Evolutionary conservation across 768 basidiomycete genomes (phyloP).

Genomic region (Russula sp.): DNA sequence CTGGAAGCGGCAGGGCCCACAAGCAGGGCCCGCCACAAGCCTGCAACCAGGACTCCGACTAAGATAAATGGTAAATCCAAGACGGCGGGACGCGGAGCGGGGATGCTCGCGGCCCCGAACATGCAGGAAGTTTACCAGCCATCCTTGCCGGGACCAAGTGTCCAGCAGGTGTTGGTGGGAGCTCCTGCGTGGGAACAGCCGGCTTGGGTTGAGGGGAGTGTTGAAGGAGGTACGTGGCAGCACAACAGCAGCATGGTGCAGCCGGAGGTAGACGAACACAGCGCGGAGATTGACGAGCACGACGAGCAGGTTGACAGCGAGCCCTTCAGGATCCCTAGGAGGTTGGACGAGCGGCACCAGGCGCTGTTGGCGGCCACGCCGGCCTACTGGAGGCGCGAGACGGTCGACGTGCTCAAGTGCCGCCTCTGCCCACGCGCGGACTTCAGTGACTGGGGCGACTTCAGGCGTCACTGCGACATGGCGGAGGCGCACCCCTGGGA

Average conservation of each 20-base stretch:
- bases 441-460: neutral
- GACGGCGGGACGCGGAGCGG: slow-evolving; percentile 3
- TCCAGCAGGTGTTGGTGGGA: neutral
- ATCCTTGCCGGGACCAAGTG: neutral
- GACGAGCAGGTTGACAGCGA: neutral
- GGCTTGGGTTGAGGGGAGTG: neutral
- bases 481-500: neutral
- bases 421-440: neutral
- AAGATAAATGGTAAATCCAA: neutral
- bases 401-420: neutral
- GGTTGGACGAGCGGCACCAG: neutral
- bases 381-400: neutral
- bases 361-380: neutral
- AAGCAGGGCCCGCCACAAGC: neutral
- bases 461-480: neutral
- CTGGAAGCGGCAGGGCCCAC: too few relatives aligned
- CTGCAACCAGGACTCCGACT: neutral
- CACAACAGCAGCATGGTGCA: neutral
- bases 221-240: neutral
- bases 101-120: slow-evolving; percentile 1
- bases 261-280: neutral
- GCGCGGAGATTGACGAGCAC: neutral
- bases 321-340: neutral
- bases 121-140: slow-evolving; percentile 1
- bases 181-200: neutral